Percentiles rank a stretch among this genome's conserved stretches.
These are phyloP conservation scores for Clarireedia sp. DNA, from an alignment of 2,329 filamentous ascomycete species.

Conservation along the genomic window DNA sequence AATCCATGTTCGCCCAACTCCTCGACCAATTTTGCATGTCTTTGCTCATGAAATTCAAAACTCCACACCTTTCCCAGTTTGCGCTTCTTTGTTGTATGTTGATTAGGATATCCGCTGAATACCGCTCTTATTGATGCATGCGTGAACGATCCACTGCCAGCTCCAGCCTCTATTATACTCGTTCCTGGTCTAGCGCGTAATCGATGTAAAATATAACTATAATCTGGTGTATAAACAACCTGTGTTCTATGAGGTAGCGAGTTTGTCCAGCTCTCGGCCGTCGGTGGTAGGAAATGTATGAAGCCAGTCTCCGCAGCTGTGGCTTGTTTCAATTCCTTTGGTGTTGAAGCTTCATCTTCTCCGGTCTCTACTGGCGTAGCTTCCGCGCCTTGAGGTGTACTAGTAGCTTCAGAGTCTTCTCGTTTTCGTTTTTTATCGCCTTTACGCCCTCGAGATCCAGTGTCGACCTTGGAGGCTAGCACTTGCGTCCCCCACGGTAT, in stretches of 20 bases:
- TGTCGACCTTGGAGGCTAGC: slow-evolving; percentile 81
- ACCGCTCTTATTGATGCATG: slow-evolving; percentile 70
- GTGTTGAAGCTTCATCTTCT: slow-evolving; percentile 22
- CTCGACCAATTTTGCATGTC: slow-evolving; percentile 59
- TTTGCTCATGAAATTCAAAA: slow-evolving; percentile 71
- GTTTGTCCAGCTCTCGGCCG: slow-evolving; percentile 74
- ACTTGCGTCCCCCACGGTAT: slow-evolving; percentile 90
- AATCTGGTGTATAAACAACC: slow-evolving; percentile 81
- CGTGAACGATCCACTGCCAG: slow-evolving; percentile 77
- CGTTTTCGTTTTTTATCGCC: slow-evolving; percentile 40
- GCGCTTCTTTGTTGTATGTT: slow-evolving; percentile 30
- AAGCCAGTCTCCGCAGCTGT: slow-evolving; percentile 59
- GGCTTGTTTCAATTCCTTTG: slow-evolving; percentile 39
- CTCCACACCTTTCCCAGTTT: slow-evolving; percentile 66
- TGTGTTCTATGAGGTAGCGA: slow-evolving; percentile 76
- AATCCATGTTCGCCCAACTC: slow-evolving; percentile 65
- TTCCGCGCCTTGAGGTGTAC: slow-evolving; percentile 12
- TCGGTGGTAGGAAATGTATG: slow-evolving; percentile 69
- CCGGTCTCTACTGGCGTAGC: slow-evolving; percentile 17
- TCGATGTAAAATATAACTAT: slow-evolving; percentile 74
- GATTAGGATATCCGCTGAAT: slow-evolving; percentile 59
- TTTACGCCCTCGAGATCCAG: slow-evolving; percentile 75
- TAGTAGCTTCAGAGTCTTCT: slow-evolving; percentile 29
- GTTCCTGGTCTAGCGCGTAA: slow-evolving; percentile 67
- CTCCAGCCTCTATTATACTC: slow-evolving; percentile 70